Percentiles rank a stretch among this genome's conserved stretches.
These are phyloP conservation scores for Cichorium intybus DNA, from an alignment of 140 eudicot species.

Conservation along the genomic window DNA sequence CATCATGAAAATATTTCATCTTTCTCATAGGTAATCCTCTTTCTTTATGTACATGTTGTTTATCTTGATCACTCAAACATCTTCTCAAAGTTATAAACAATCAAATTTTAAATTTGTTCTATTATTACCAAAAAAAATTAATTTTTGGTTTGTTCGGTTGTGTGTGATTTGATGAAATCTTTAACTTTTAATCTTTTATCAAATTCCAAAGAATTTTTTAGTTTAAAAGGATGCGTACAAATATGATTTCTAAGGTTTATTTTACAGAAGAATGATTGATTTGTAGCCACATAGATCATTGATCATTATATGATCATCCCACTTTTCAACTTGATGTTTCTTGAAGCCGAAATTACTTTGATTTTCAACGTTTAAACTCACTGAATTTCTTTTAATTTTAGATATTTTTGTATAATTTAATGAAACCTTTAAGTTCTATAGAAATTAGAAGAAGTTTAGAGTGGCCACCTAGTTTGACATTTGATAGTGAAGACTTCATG, in stretches of 20 bases:
- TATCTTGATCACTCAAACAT: neutral
- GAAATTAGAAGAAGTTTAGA: too few relatives aligned
- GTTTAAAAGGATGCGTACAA: neutral
- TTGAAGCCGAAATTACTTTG: neutral
- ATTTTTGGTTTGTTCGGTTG: neutral
- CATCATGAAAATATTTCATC: conserved; percentile 34
- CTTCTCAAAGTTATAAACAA: too few relatives aligned
- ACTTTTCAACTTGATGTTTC: too few relatives aligned
- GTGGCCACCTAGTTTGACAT: too few relatives aligned
- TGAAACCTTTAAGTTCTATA: too few relatives aligned
- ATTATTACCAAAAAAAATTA: neutral
- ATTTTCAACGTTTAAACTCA: neutral
- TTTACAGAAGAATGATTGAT: neutral
- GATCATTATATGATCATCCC: neutral
- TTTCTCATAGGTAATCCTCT: conserved; percentile 43
- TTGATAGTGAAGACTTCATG: too few relatives aligned
- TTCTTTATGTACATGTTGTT: neutral
- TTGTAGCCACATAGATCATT: neutral
- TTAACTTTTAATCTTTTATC: too few relatives aligned
- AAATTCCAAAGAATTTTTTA: too few relatives aligned
- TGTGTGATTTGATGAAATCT: neutral
- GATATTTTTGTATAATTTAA: neutral
- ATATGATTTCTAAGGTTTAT: too few relatives aligned
- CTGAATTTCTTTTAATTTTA: neutral
- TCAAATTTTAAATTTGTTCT: neutral